A percentile compares a stretch with the other conserved stretches of the same genome.
phyloP scores from a whole-genome alignment of 345 rosid genomes.

The Noccaea caerulescens region DNA sequence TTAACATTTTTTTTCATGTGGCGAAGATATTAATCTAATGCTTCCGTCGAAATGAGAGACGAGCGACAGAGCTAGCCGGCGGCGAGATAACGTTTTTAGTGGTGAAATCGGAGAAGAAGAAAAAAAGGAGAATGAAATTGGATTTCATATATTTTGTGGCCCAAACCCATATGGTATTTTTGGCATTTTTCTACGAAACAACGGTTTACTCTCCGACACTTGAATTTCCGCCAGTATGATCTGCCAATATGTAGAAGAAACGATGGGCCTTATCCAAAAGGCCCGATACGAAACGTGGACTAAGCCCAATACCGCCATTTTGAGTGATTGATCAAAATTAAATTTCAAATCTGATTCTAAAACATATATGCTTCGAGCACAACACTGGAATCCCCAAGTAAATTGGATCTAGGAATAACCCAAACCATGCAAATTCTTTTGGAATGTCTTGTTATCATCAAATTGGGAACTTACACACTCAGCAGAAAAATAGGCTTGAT shows the following conservation, averaged over 20 bases:
- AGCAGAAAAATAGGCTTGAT: slow-evolving; percentile 14
- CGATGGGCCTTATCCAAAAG: slow-evolving; percentile 17
- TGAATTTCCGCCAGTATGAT: background rate
- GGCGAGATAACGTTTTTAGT: too few species aligned
- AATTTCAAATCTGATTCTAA: background rate
- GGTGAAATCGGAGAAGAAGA: too few species aligned
- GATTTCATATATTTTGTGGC: too few species aligned
- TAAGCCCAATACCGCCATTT: slow-evolving; percentile 3
- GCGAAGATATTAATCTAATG: too few species aligned
- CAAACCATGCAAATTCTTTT: slow-evolving; percentile 12
- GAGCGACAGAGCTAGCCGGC: too few species aligned
- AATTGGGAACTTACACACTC: slow-evolving; percentile 9
- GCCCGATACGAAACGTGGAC: background rate
- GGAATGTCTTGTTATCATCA: slow-evolving; percentile 10
- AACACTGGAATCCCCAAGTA: background rate
- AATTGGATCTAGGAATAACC: slow-evolving; percentile 18
- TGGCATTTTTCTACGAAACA: too few species aligned
- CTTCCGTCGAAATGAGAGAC: too few species aligned
- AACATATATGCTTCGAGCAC: background rate
- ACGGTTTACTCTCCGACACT: too few species aligned
- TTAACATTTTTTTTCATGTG: too few species aligned
- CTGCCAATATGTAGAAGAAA: background rate
- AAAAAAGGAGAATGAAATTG: too few species aligned
- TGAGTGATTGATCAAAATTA: background rate
- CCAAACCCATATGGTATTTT: too few species aligned